These are phyloP conservation scores for Chaetomium sp. DNA, from an alignment of 2,329 filamentous ascomycete species.

Conservation along the genomic window DNA sequence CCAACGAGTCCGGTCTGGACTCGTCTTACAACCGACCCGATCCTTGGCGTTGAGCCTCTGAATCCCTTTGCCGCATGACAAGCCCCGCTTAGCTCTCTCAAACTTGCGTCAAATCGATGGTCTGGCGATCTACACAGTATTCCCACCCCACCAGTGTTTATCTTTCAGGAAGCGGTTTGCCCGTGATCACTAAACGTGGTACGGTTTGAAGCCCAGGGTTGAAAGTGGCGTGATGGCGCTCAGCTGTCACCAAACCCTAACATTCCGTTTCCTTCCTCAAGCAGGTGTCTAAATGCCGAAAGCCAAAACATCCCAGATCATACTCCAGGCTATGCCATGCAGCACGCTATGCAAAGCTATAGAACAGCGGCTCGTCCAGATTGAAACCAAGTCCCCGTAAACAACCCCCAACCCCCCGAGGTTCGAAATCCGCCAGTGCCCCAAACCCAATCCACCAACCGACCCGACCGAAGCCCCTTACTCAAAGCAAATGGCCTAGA, in stretches of 20 bases:
- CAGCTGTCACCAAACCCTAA: not conserved
- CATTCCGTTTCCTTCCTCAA: not conserved
- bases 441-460: not conserved
- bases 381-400: not conserved
- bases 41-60: not conserved
- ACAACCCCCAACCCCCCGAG: not conserved
- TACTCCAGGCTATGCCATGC: slow-evolving; percentile 12
- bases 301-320: not conserved
- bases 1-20: not conserved
- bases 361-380: not conserved
- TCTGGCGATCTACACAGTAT: not conserved
- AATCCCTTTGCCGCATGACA: not conserved
- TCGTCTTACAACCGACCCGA: not conserved
- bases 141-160: slow-evolving; percentile 3
- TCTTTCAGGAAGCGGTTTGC: not conserved
- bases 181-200: too few species aligned
- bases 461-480: not conserved
- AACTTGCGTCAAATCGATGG: not conserved
- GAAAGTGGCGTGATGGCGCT: not conserved
- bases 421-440: not conserved
- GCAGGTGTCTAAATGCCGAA: not conserved
- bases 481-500: slow-evolving; percentile 51
- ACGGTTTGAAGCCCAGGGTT: not conserved
- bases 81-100: not conserved
- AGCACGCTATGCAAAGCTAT: slow-evolving; percentile 9